Percentiles rank a stretch among this genome's conserved stretches.
Evolutionary conservation across 495 filamentous ascomycete species (phyloP).

Genomic region (Parathielavia hyrcaniae): DNA sequence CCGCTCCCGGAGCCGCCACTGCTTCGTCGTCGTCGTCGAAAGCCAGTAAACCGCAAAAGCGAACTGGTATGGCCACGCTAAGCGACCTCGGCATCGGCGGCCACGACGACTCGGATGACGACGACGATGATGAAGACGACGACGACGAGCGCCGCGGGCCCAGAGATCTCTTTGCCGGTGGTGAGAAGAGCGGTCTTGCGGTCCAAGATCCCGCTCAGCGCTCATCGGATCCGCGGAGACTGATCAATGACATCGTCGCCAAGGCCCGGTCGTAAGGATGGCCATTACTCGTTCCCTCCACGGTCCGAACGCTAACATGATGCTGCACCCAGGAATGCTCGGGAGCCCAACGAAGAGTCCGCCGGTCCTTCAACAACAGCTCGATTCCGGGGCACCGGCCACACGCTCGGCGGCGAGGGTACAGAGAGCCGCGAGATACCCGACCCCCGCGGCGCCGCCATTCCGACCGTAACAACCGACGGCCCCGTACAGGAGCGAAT

Average conservation of each 20-base stretch:
- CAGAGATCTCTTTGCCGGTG: conserved; percentile 85
- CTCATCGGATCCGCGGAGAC: conserved; percentile 54
- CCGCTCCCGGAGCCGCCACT: conserved; percentile 40
- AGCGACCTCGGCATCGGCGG: conserved; percentile 47
- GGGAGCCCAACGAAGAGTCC: conserved; percentile 51
- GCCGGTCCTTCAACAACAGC: conserved; percentile 44
- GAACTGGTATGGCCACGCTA: conserved; percentile 52
- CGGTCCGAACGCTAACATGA: conserved; percentile 7
- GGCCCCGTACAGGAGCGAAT: conserved; percentile 53
- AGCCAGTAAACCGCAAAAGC: conserved; percentile 40
- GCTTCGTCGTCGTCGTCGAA: conserved; percentile 35
- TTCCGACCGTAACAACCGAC: conserved; percentile 17
- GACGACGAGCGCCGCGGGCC: conserved; percentile 57
- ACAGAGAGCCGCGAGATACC: conserved; percentile 67
- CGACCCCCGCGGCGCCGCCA: conserved; percentile 50
- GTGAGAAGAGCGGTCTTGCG: conserved; percentile 92
- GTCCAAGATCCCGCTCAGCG: conserved; percentile 73
- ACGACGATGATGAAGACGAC: conserved; percentile 55
- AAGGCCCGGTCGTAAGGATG: conserved; percentile 66
- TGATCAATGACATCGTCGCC: conserved; percentile 72
- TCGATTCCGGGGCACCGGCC: conserved; percentile 72
- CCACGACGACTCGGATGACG: conserved; percentile 52
- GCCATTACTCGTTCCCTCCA: not conserved
- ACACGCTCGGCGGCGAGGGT: conserved; percentile 87
- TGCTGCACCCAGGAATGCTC: conserved; percentile 37